phyloP scores from a whole-genome alignment of 2,329 filamentous ascomycete species.

The Cladophialophora psammophila region DNA sequence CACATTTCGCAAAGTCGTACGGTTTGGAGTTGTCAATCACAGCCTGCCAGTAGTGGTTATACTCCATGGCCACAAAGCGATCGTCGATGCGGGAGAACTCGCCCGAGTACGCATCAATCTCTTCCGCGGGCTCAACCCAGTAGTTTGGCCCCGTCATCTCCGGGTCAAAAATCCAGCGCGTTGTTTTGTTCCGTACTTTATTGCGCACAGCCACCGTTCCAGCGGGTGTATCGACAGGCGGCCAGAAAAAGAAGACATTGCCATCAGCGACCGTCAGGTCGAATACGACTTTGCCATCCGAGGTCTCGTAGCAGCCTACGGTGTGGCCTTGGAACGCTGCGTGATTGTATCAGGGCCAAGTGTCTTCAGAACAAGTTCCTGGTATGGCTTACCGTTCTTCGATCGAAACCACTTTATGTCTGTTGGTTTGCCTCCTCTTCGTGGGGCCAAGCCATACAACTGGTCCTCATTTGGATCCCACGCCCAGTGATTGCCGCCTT shows the following conservation, averaged over 20 bases:
- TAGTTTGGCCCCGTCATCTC: slow-evolving; percentile 43
- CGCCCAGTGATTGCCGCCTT: slow-evolving; percentile 59
- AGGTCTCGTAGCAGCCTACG: slow-evolving; percentile 58
- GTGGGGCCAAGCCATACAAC: slow-evolving; percentile 62
- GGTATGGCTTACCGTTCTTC: slow-evolving; percentile 42
- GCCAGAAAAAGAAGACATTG: slow-evolving; percentile 47
- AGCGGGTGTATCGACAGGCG: slow-evolving; percentile 24
- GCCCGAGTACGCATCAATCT: slow-evolving; percentile 44
- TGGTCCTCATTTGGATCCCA: slow-evolving; percentile 62
- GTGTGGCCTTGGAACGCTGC: slow-evolving; percentile 55
- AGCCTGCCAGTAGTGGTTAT: slow-evolving; percentile 58
- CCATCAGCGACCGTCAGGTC: slow-evolving; percentile 46
- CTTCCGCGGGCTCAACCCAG: slow-evolving; percentile 46
- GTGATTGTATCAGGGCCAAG: not conserved
- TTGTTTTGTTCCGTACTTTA: slow-evolving; percentile 38
- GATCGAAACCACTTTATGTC: slow-evolving; percentile 52
- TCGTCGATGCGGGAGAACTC: slow-evolving; percentile 44
- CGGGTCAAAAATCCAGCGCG: slow-evolving; percentile 44
- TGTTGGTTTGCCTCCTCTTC: slow-evolving; percentile 58
- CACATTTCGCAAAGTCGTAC: slow-evolving; percentile 44
- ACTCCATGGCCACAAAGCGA: slow-evolving; percentile 50
- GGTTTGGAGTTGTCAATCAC: slow-evolving; percentile 36
- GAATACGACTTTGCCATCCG: slow-evolving; percentile 55
- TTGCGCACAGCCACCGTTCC: slow-evolving; percentile 35
- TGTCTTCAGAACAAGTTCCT: not conserved